Evolutionary conservation across 768 basidiomycete species (phyloP).

Genomic region (Strobilomyces dryophilus): DNA sequence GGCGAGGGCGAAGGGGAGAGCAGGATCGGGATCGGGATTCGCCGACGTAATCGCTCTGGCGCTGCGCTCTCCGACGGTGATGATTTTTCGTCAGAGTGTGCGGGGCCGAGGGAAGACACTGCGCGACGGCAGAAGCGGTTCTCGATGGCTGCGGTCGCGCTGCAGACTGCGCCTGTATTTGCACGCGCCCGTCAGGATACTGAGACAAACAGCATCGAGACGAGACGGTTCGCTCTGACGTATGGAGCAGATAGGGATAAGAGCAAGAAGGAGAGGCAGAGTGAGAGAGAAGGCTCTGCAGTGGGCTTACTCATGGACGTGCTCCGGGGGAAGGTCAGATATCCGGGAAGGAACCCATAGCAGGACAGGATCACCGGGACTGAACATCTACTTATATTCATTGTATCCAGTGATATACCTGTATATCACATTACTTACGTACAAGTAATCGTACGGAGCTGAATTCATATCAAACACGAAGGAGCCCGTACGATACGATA

Average conservation of each 20-base stretch:
- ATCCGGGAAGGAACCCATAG: slow-evolving; percentile 18
- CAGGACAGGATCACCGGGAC: not conserved
- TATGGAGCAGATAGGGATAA: slow-evolving; percentile 37
- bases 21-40: not conserved
- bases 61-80: not conserved
- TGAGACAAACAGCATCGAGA: slow-evolving; percentile 14
- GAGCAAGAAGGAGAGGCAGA: slow-evolving; percentile 15
- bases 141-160: slow-evolving; percentile 70
- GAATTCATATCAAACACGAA: not conserved
- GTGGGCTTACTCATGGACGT: slow-evolving; percentile 29
- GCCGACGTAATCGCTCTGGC: not conserved
- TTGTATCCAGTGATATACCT: not conserved
- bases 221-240: slow-evolving; percentile 57
- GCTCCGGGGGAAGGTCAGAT: slow-evolving; percentile 24
- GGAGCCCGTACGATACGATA: not conserved
- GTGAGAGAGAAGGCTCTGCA: slow-evolving; percentile 26
- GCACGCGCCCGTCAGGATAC: slow-evolving; percentile 40
- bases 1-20: not conserved
- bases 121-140: slow-evolving; percentile 63
- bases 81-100: slow-evolving; percentile 3
- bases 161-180: slow-evolving; percentile 70
- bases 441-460: not conserved
- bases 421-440: not conserved
- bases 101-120: slow-evolving; percentile 48
- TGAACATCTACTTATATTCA: not conserved